Conservation (phyloP, 2,329 filamentous ascomycete genomes). For the Fusarium phyllophilum region DNA sequence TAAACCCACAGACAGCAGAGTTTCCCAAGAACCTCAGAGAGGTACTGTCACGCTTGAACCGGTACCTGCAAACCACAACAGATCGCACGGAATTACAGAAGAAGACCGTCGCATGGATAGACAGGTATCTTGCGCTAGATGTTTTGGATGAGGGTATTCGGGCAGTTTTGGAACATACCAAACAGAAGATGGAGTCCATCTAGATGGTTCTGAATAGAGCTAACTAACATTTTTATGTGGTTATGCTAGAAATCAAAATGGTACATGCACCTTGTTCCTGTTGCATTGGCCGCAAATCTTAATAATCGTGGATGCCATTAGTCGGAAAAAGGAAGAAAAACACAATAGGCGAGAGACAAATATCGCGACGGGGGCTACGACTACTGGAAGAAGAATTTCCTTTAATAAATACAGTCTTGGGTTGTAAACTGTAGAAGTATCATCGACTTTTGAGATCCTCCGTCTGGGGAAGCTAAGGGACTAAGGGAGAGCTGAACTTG, state of each 20-base stretch:
- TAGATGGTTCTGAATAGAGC: conserved; percentile 5
- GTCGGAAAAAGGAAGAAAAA: not conserved
- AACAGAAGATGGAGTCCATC: conserved; percentile 43
- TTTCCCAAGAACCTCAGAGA: conserved; percentile 79
- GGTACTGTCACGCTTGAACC: conserved; percentile 71
- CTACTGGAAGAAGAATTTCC: not conserved
- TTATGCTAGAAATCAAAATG: not conserved
- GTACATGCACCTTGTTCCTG: not conserved
- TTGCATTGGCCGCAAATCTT: not conserved
- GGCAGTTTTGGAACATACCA: conserved; percentile 65
- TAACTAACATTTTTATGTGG: not conserved
- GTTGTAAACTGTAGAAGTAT: not conserved
- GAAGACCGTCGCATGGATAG: conserved; percentile 66
- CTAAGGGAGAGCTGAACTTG: not conserved
- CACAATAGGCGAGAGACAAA: not conserved
- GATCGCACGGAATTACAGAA: conserved; percentile 58
- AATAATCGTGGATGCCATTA: not conserved
- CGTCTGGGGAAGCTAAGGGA: not conserved
- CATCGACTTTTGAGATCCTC: not conserved
- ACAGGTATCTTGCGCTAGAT: conserved; percentile 59
- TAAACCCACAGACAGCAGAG: conserved; percentile 70
- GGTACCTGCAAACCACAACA: conserved; percentile 55
- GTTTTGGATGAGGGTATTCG: conserved; percentile 66
- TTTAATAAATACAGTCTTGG: not conserved
- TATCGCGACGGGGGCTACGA: not conserved